Percentiles rank a stretch among this genome's conserved stretches.
These are phyloP conservation scores for Clonostachys rhizophaga DNA, from an alignment of 2,329 filamentous ascomycete genomes.

Conservation along the genomic window DNA sequence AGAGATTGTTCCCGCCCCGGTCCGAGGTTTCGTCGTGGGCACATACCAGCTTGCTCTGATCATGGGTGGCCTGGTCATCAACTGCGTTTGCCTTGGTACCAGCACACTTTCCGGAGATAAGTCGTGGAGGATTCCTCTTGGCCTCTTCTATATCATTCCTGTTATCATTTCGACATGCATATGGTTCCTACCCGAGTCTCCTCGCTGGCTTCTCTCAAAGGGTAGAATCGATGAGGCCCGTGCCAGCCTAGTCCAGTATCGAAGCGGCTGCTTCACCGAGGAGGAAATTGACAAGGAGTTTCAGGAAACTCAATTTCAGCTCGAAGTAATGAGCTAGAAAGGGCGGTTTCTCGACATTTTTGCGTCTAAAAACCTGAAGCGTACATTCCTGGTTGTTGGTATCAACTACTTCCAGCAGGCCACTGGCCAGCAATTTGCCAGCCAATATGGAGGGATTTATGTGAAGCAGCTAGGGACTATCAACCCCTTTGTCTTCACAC, in stretches of 20 bases:
- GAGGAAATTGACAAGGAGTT: no score
- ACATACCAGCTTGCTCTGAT: constrained; percentile 57
- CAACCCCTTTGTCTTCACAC: constrained; percentile 15
- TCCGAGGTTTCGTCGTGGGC: constrained; percentile 52
- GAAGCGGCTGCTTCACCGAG: no score
- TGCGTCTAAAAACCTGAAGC: constrained; percentile 7
- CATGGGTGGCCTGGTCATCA: constrained; percentile 42
- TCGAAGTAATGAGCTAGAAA: constrained; percentile 4
- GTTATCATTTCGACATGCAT: constrained; percentile 40
- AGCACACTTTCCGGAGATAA: constrained; percentile 27
- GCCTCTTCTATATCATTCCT: constrained; percentile 37
- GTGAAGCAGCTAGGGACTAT: constrained; percentile 15
- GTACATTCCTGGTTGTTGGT: constrained; percentile 13
- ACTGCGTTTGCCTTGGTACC: constrained; percentile 44
- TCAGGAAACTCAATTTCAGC: no score
- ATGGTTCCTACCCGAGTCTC: constrained; percentile 53
- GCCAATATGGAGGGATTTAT: constrained; percentile 18
- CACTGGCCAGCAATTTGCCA: constrained; percentile 17
- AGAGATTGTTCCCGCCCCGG: constrained; percentile 46
- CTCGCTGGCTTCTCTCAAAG: constrained; percentile 47
- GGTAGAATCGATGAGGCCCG: constrained; percentile 28
- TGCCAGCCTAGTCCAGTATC: no score
- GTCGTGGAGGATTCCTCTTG: constrained; percentile 38
- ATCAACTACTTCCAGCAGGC: constrained; percentile 20
- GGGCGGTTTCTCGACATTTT: constrained; percentile 11